Percentiles rank a stretch among this genome's conserved stretches.
These are phyloP conservation scores for Mycena sp. DNA, from an alignment of 1,284 basidiomycete species.

Conservation along the genomic window DNA sequence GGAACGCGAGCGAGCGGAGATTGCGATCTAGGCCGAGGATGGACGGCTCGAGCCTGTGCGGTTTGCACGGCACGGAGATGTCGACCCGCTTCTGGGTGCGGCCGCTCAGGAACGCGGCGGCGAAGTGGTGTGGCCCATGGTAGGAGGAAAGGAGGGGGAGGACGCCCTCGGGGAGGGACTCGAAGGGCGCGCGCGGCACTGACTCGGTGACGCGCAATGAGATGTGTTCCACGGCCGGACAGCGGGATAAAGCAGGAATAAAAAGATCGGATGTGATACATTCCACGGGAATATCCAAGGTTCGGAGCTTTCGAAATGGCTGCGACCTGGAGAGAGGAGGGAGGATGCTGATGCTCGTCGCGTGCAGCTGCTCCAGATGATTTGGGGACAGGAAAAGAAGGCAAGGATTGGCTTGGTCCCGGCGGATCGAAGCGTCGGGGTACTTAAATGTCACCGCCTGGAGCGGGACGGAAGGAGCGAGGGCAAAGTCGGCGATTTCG, in stretches of 20 bases:
- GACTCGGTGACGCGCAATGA: constrained; percentile 14
- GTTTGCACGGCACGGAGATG: constrained; percentile 18
- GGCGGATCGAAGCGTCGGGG: constrained; percentile 5
- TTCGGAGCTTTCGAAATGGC: constrained; percentile 22
- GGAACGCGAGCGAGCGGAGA: constrained; percentile 18
- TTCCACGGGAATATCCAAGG: constrained; percentile 21
- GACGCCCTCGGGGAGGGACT: constrained; percentile 22
- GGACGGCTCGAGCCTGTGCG: constrained; percentile 14
- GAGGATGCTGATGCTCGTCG: constrained; percentile 23
- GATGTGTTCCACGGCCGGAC: constrained; percentile 22
- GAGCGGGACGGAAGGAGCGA: constrained; percentile 14
- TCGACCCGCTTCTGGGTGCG: constrained; percentile 17
- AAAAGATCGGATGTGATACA: constrained; percentile 20
- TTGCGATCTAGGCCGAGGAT: constrained; percentile 12
- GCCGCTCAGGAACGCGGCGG: constrained; percentile 17
- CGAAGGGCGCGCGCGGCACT: constrained; percentile 15
- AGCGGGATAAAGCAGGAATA: constrained; percentile 18
- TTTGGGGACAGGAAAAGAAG: constrained; percentile 22
- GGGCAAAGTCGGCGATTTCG: constrained; percentile 20
- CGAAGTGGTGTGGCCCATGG: constrained; percentile 21
- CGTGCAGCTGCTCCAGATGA: constrained; percentile 25
- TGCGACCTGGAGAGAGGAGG: constrained; percentile 12
- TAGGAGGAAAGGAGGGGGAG: constrained; percentile 21
- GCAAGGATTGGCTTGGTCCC: constrained; percentile 9
- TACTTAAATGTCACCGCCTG: constrained; percentile 25